phyloP scores from a whole-genome alignment of 1,284 basidiomycete species.

The Cryptococcus sp. region DNA sequence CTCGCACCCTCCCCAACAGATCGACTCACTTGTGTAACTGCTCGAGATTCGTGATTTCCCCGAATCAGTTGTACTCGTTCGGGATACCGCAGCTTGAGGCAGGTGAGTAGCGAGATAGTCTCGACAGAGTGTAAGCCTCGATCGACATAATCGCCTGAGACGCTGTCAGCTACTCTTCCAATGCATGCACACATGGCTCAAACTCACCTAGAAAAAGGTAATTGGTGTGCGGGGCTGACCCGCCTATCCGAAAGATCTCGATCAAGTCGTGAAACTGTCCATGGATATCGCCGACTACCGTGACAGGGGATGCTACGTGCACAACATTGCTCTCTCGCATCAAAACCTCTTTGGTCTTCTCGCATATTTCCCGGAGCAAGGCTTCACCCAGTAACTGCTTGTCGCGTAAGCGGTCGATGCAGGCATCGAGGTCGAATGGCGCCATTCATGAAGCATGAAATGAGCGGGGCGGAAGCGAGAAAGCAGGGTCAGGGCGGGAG shows the following conservation, averaged over 20 bases:
- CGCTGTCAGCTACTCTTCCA: background rate
- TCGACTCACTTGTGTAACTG: slow-evolving; percentile 85
- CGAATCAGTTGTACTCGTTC: slow-evolving; percentile 95
- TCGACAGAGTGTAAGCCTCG: slow-evolving; percentile 97
- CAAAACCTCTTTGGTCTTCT: slow-evolving; percentile 96
- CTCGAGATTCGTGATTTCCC: slow-evolving; percentile 97
- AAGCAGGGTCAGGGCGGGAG: background rate
- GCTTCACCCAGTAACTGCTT: slow-evolving; percentile 93
- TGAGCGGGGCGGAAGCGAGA: background rate
- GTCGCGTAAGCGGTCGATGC: slow-evolving; percentile 82
- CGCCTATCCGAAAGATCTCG: slow-evolving; percentile 98
- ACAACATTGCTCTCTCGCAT: slow-evolving; percentile 99
- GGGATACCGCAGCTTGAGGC: slow-evolving; percentile 95
- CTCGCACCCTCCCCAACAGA: slow-evolving; percentile 15
- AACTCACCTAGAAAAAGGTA: slow-evolving; percentile 89
- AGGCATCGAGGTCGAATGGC: slow-evolving; percentile 92
- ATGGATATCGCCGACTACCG: slow-evolving; percentile 98
- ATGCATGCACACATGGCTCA: background rate
- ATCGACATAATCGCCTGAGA: slow-evolving; percentile 92
- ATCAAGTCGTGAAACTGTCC: slow-evolving; percentile 98
- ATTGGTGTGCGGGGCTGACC: slow-evolving; percentile 93
- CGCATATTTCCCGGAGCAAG: slow-evolving; percentile 91
- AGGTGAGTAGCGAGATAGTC: slow-evolving; percentile 95
- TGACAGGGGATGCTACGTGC: slow-evolving; percentile 96
- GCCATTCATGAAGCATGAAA: slow-evolving; percentile 61